Base-by-base conservation (phyloP, 306 rosid species). In the Boehmeria nivea region DNA sequence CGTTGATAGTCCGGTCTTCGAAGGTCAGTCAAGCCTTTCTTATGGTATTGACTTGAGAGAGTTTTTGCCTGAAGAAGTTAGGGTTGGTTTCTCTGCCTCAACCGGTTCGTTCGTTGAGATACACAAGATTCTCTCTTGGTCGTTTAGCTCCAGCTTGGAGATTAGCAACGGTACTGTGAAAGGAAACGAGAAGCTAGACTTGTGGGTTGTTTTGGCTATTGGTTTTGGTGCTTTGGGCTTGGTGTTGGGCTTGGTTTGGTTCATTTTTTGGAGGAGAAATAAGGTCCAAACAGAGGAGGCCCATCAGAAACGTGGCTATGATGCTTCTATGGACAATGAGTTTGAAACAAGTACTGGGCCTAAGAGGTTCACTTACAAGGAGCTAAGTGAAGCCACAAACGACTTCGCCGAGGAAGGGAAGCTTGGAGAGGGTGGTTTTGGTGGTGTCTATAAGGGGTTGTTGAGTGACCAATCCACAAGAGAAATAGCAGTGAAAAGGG, bases 41-140 rank as follows among this genome's bases (percentile, higher is more conserved):
- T 7, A 23, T 15, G 15, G 0, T 0, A 46, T 74, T 28, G 61
- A 81, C 55, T 42, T 78, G 6, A 71, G 69, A 13, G 1, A 19
- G 6, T 0, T n/a, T 25, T 36, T 81, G 14, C 66, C 77, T 2
- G 68, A 63, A 24, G 14, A 15, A 3, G 79, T 78, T 55, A 61
- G 52, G 44, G 17, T 68, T 22, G 73, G 73, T 5, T 68, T 68
- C 46, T 60, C 73, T n/a, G 73, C 73, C 37, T 19, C 73, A 3
- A 68, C 66, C 27, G 73, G 62, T 12, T 1, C 0, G 12, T 1
- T 0, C 7, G 14, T 13, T 28, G 60, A 58, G 21, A 52, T 18
- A 8, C 42, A 51, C 25, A 52, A 3, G 16, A 25, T 52, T 17
- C 45, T 45, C 54, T 68, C 62, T 7, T 68, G 73, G 73, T 40